Base-by-base conservation (phyloP, 495 filamentous ascomycete species). In the Podospora comata region DNA sequence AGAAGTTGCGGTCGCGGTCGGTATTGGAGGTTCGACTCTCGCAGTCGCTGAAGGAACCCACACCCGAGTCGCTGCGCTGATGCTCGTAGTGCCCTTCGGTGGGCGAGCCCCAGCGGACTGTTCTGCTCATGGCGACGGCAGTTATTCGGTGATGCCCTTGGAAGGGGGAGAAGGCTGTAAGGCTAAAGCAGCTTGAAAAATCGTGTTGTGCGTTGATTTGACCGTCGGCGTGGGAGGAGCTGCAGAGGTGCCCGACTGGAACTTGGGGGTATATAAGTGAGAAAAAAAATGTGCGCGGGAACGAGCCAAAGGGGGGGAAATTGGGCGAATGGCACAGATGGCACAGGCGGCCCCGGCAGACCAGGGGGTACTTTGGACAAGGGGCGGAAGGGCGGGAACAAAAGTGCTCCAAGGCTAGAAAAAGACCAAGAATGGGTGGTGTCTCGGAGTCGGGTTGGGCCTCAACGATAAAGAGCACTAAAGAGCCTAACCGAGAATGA, bases 151-250 rank as follows among this genome's bases (percentile, higher is more conserved):
- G 65, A 65, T 67, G 69, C 57, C 34, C 60, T 66, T 62, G 18
- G 64, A 68, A 34, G 23, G 59, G 64, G 56, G 67, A 62, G 67
- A 69, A 67, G 68, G 60, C 62, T 74, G 67, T 67, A 71, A 65
- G 71, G 72, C 72, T 71, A 74, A 70, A 74, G 75, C 75, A 73
- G 75, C 62, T 66, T 28, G 59, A 66, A 66, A 70, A 73, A 70
- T 75, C 78, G 76, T 79, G 77, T 78, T 75, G 70, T 75, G 76
- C 75, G 77, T 76, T 79, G 77, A 79, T 79, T 79, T 78, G 77
- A 77, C 76, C 64, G 69, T 48, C 60, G 56, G 57, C 59, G 66
- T 65, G 66, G 67, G 73, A 69, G 67, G 60, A 62, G 71, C 77
- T 79, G 76, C 77, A 78, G 62, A 53, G 62, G 74, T 79, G 77